Evolutionary conservation across 768 basidiomycete species (phyloP), one percentile per base, ranked within the genome.

Genomic region (Boletus insuetus): DNA sequence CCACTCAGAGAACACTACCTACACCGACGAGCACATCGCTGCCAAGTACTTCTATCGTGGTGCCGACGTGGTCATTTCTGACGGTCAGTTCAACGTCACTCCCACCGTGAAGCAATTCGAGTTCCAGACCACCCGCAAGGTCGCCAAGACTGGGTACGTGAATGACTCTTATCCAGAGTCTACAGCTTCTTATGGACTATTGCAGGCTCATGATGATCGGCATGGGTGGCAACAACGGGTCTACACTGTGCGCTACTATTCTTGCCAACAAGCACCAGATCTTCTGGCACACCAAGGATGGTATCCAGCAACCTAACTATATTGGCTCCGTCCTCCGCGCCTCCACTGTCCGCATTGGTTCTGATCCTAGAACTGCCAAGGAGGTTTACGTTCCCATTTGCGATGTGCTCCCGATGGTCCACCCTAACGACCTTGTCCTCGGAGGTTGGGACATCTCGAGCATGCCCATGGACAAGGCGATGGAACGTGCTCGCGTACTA

Each of bases 361-460:
- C 81, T 51, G 93, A 98, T 61, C 82, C 84, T 38, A 66, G 71
- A 31, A 85, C 86, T 3, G 89, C 89, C 63, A 91, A 93, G 75
- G 97, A 98, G 66, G 83, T 98, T 61, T 82, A 94, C 65, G 86
- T 96, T 58, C 97, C 97, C 17, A 76, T 98, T 66, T 90, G 87
- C 11, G 94, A 96, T 65, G 84, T 98, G 58, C 82, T 97, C 41
- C 95, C 95, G 46, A 97, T 96, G 92, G 94, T 95, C 46, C 94
- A 98, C 75, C 96, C 96, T 47, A 95, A 97, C 68, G 97, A 98
- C 74, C 87, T 98, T 66, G 91, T 97, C 61, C 83, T 98, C 59
- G 93, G 97, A 46, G 96, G 97, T 19, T 99, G 96, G 97, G 97
- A 99, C 67, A 98, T 99, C 67, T 97, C 94, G 41, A 82, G 86